These are phyloP conservation scores for Pueraria montana DNA, from an alignment of 306 rosid genomes.

Conservation along the genomic window DNA sequence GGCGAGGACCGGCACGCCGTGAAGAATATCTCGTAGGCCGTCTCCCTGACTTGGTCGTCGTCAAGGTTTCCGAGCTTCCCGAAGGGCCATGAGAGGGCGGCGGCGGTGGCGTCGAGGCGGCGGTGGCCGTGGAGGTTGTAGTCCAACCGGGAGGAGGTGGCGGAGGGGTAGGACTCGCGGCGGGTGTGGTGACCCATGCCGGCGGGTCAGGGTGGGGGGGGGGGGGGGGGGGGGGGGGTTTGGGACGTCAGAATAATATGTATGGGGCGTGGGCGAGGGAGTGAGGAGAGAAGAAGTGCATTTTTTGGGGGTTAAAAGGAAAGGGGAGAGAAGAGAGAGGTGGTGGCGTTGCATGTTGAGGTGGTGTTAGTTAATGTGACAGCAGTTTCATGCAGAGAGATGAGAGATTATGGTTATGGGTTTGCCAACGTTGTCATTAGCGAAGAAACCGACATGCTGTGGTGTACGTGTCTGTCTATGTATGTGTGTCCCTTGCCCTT, in stretches of 20 bases:
- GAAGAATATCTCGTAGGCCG: slow-evolving; percentile 63
- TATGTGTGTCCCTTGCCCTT: too few relatives aligned
- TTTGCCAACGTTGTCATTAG: slow-evolving; percentile 50
- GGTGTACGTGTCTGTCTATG: background rate
- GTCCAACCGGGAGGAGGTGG: slow-evolving; percentile 47
- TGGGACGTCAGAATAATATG: background rate
- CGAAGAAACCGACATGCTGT: slow-evolving; percentile 53
- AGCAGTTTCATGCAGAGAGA: slow-evolving; percentile 49
- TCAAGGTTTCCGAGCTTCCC: slow-evolving; percentile 20
- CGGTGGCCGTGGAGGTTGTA: background rate
- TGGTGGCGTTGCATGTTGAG: slow-evolving; percentile 16
- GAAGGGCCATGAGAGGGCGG: slow-evolving; percentile 52
- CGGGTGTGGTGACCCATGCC: slow-evolving; percentile 90
- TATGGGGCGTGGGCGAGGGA: slow-evolving; percentile 56
- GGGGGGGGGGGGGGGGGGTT: background rate
- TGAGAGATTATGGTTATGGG: slow-evolving; percentile 10
- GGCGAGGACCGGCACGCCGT: slow-evolving; percentile 59
- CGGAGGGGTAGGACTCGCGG: slow-evolving; percentile 70
- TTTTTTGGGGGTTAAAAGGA: slow-evolving; percentile 44
- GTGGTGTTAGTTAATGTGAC: slow-evolving; percentile 50
- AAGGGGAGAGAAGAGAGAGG: background rate
- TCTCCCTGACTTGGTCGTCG: slow-evolving; percentile 40
- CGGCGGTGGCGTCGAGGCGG: slow-evolving; percentile 37
- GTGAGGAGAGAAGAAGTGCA: slow-evolving; percentile 21
- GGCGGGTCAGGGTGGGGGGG: slow-evolving; percentile 26